A percentile compares a stretch with the other conserved stretches of the same genome.
phyloP scores from a whole-genome alignment of 441 rosid genomes.

The Brassica hybrid region DNA sequence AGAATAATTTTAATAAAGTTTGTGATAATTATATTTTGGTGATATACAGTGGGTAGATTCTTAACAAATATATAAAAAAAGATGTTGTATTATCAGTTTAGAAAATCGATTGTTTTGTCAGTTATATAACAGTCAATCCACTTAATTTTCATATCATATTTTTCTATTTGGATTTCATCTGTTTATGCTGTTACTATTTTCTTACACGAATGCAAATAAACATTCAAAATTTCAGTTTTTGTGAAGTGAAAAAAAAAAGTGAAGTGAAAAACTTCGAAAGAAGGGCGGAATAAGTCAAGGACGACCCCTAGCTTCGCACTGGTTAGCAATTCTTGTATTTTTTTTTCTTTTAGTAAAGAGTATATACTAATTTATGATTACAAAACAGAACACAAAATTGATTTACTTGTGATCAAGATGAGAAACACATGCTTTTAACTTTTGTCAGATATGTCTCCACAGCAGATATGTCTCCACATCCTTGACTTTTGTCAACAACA shows the following conservation, averaged over 20 bases:
- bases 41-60: not conserved
- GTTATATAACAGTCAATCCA: not conserved
- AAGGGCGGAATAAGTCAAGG: not conserved
- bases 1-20: not conserved
- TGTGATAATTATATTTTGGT: not conserved
- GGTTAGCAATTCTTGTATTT: not conserved
- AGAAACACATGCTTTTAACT: not conserved
- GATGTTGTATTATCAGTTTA: not conserved
- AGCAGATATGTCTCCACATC: not conserved
- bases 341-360: not conserved
- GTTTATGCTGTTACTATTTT: not conserved
- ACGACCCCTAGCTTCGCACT: not conserved
- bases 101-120: not conserved
- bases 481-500: not conserved
- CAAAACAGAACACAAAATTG: not conserved
- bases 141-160: not conserved
- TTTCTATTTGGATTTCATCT: not conserved
- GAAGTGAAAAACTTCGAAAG: not conserved
- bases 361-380: not conserved
- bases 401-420: not conserved
- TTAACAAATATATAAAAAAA: not conserved
- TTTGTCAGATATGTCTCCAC: not conserved
- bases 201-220: not conserved
- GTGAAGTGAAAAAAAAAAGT: not conserved
- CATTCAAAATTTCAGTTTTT: not conserved